phyloP scores from a whole-genome alignment of 2,329 filamentous ascomycete species.

The Cytospora schulzeri region DNA sequence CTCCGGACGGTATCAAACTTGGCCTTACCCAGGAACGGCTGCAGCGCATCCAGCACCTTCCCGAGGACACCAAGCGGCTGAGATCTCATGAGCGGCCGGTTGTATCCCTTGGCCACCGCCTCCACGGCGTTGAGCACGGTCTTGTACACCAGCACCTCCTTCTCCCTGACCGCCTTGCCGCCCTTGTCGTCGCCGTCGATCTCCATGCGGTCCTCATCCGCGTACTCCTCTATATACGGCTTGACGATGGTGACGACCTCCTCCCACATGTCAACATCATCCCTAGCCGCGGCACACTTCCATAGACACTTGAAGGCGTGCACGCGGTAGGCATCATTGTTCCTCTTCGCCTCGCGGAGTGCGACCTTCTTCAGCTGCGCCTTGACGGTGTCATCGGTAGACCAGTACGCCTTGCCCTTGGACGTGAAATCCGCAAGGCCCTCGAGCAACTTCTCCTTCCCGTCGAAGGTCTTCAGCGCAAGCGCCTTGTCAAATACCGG shows the following conservation, averaged over 20 bases:
- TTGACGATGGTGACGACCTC: slow-evolving; percentile 67
- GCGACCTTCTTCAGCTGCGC: slow-evolving; percentile 77
- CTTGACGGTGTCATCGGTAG: slow-evolving; percentile 53
- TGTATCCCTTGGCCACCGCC: slow-evolving; percentile 54
- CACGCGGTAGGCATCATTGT: slow-evolving; percentile 81
- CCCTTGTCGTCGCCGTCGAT: slow-evolving; percentile 53
- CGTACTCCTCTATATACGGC: slow-evolving; percentile 61
- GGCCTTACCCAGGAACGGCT: slow-evolving; percentile 42
- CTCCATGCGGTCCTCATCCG: slow-evolving; percentile 68
- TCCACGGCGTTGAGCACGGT: slow-evolving; percentile 55
- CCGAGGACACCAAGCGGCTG: slow-evolving; percentile 43
- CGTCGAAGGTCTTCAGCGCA: slow-evolving; percentile 86
- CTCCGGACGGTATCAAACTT: slow-evolving; percentile 49
- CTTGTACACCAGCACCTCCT: slow-evolving; percentile 44
- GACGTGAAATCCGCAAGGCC: slow-evolving; percentile 78
- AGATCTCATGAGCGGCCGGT: slow-evolving; percentile 41
- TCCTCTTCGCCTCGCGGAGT: slow-evolving; percentile 85
- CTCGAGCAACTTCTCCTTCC: slow-evolving; percentile 82
- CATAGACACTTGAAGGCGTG: slow-evolving; percentile 74
- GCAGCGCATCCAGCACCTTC: slow-evolving; percentile 44
- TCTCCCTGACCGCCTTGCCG: slow-evolving; percentile 34
- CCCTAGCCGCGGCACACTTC: slow-evolving; percentile 67
- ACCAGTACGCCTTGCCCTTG: slow-evolving; percentile 62
- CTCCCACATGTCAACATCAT: slow-evolving; percentile 70
- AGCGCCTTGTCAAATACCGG: slow-evolving; percentile 80